A percentile compares a stretch with the other conserved stretches of the same genome.
Conservation (phyloP, 2,329 filamentous ascomycete genomes). For the Colletotrichum sp. region DNA sequence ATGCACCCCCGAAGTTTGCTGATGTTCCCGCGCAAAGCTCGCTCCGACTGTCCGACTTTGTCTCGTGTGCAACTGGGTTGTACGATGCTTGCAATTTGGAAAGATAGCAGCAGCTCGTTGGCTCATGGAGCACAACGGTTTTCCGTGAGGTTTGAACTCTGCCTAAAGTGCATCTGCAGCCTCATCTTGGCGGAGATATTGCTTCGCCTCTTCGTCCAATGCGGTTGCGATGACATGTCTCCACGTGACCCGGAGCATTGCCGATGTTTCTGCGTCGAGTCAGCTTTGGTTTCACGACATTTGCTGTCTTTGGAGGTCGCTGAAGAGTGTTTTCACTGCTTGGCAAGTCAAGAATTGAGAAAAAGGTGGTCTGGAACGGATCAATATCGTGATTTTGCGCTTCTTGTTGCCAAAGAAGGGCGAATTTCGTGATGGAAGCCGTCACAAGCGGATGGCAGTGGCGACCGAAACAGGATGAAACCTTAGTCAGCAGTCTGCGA, state of each 20-base stretch:
- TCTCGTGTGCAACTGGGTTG: neutral
- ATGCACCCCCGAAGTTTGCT: slow-evolving; percentile 2
- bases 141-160: neutral
- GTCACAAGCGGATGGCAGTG: neutral
- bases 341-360: neutral
- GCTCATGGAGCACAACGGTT: neutral
- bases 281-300: slow-evolving; percentile 1
- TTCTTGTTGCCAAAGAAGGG: neutral
- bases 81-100: neutral
- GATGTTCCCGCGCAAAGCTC: neutral
- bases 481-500: slow-evolving; percentile 1
- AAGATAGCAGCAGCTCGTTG: neutral
- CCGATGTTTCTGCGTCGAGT: neutral
- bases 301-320: neutral
- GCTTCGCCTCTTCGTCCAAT: neutral
- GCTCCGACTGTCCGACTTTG: neutral
- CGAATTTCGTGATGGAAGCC: neutral
- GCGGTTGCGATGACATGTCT: neutral
- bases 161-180: neutral
- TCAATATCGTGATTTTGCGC: neutral
- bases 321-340: neutral
- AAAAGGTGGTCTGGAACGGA: neutral
- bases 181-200: neutral
- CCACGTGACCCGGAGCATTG: neutral
- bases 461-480: slow-evolving; percentile 15